phyloP scores from a whole-genome alignment of 345 rosid species.

The Brassica incana region DNA sequence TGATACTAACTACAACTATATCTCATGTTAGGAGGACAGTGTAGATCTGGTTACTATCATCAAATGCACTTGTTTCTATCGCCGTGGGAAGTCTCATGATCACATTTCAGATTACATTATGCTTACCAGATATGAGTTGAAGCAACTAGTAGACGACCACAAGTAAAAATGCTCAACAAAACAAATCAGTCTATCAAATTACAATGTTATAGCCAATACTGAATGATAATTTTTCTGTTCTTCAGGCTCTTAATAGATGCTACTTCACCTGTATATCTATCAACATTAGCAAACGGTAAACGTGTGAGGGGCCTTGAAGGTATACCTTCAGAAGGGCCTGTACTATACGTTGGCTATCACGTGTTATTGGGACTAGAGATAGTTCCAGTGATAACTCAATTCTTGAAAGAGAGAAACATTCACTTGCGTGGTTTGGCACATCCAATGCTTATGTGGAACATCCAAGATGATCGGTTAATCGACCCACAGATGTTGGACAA shows the following conservation, averaged over 20 bases:
- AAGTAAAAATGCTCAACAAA: conserved; percentile 20
- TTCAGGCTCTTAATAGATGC: conserved; percentile 42
- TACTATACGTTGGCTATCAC: conserved; percentile 73
- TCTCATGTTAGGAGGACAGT: conserved; percentile 52
- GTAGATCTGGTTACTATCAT: conserved; percentile 49
- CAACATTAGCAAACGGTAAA: conserved; percentile 65
- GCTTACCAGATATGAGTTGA: conserved; percentile 52
- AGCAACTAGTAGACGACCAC: conserved; percentile 37
- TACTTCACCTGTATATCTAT: conserved; percentile 64
- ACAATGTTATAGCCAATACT: background rate
- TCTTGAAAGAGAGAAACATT: conserved; percentile 55
- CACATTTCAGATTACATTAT: conserved; percentile 51
- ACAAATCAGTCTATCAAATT: background rate
- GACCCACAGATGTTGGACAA: conserved; percentile 43
- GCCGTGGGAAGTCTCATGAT: conserved; percentile 49
- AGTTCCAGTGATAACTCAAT: conserved; percentile 42
- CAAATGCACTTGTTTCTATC: conserved; percentile 53
- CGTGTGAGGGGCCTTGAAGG: conserved; percentile 70
- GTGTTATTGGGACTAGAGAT: conserved; percentile 68
- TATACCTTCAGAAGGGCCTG: conserved; percentile 77
- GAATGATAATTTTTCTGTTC: background rate
- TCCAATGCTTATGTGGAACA: conserved; percentile 50
- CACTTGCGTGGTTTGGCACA: conserved; percentile 70
- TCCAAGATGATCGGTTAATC: background rate
- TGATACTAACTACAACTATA: background rate